Evolutionary conservation across 2,329 filamentous ascomycete species (phyloP).

Genomic region (Sarocladiaceae sp.): DNA sequence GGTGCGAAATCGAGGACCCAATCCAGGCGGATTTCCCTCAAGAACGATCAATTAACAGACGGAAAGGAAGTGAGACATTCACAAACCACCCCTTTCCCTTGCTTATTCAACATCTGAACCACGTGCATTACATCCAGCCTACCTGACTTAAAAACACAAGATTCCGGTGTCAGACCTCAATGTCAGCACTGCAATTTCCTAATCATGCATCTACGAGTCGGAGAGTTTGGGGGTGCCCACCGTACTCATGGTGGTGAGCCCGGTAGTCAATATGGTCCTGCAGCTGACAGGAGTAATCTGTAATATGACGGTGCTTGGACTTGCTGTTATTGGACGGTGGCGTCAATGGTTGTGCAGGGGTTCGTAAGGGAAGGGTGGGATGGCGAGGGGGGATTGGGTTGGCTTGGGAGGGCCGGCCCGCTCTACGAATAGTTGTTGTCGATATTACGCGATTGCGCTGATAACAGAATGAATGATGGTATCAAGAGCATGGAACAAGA

Average conservation of each 20-base stretch:
- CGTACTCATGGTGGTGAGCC: neutral
- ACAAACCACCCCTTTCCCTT: neutral
- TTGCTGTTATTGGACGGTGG: conserved; percentile 4
- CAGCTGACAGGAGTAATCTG: conserved; percentile 7
- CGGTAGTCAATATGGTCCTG: conserved; percentile 2
- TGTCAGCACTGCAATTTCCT: neutral
- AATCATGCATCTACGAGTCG: neutral
- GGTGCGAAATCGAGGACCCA: neutral
- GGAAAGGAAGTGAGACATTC: neutral
- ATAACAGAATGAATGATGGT: neutral
- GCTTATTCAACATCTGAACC: neutral
- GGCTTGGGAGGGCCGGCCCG: neutral
- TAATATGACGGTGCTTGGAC: no score
- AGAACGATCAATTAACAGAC: neutral
- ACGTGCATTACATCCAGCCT: neutral
- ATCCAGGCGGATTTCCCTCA: neutral
- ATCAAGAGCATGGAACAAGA: no score
- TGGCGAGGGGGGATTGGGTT: neutral
- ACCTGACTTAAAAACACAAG: no score
- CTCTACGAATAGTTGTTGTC: no score
- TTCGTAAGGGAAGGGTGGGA: neutral
- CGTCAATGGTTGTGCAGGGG: neutral
- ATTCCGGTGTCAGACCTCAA: no score
- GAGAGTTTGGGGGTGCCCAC: neutral
- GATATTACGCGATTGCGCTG: neutral